A percentile compares a stretch with the other conserved stretches of the same genome.
phyloP scores from a whole-genome alignment of 2,329 filamentous ascomycete species.

The Aureobasidium sp. region DNA sequence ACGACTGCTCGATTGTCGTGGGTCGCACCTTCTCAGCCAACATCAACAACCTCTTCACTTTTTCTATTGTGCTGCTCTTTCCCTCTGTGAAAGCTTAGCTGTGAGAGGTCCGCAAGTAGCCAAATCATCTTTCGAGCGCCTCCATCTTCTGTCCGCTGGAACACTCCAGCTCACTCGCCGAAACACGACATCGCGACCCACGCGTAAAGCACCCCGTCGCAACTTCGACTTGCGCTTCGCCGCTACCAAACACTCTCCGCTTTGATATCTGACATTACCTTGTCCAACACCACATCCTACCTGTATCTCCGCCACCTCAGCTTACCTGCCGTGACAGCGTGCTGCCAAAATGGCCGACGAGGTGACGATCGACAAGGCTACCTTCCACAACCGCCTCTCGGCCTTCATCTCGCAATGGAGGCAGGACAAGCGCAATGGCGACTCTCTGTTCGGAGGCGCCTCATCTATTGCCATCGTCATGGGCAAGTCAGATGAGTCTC shows the following conservation, averaged over 20 bases:
- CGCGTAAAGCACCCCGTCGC: slow-evolving; percentile 2
- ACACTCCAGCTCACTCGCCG: background rate
- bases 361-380: slow-evolving; percentile 89
- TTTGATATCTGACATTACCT: background rate
- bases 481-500: slow-evolving; percentile 86
- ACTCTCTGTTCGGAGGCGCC: slow-evolving; percentile 76
- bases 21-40: background rate
- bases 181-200: slow-evolving; percentile 1
- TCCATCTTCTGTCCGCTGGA: background rate
- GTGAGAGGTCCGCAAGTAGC: background rate
- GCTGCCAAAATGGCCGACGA: slow-evolving; percentile 54
- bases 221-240: slow-evolving; percentile 6
- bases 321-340: background rate
- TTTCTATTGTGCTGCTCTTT: background rate
- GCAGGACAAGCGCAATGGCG: slow-evolving; percentile 81
- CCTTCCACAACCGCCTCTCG: slow-evolving; percentile 88
- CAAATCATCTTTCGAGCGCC: background rate
- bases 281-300: background rate
- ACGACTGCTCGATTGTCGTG: background rate
- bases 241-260: background rate
- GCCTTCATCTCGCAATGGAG: slow-evolving; percentile 90
- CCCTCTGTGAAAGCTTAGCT: background rate
- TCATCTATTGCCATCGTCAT: slow-evolving; percentile 83
- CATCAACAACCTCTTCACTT: background rate
- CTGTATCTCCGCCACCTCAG: background rate